These are phyloP conservation scores for Borealophlyctis nickersoniae DNA, from an alignment of 192 early-diverging fungal genomes.

Conservation along the genomic window DNA sequence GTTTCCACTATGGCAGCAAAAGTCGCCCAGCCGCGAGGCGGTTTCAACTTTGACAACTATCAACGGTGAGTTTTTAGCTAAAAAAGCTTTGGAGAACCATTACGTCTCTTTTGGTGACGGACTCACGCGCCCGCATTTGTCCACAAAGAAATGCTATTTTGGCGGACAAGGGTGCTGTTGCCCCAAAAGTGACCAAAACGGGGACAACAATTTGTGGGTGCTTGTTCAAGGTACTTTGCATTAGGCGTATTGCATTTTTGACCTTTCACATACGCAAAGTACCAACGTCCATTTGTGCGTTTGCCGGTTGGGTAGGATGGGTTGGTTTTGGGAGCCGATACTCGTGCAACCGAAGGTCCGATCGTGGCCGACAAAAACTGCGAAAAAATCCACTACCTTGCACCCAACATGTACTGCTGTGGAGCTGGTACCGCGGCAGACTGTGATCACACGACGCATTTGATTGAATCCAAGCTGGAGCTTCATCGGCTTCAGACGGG, in stretches of 20 bases:
- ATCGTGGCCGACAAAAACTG: conserved; percentile 99
- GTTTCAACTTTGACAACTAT: conserved; percentile 88
- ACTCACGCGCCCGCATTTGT: conserved; percentile 12
- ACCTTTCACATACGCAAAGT: conserved; percentile 1
- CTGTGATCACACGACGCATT: conserved; percentile 89
- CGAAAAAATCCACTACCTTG: conserved; percentile 96
- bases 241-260: neutral
- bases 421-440: conserved; percentile 99
- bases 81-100: neutral
- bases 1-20: conserved; percentile 16
- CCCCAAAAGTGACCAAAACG: conserved; percentile 86
- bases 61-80: conserved; percentile 49
- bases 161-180: conserved; percentile 69
- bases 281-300: neutral
- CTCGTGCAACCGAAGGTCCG: conserved; percentile 89
- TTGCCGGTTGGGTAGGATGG: too few relatives aligned
- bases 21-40: conserved; percentile 46
- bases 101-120: conserved; percentile 1
- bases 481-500: conserved; percentile 89
- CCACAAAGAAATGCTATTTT: conserved; percentile 69
- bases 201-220: conserved; percentile 97
- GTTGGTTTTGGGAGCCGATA: conserved; percentile 92
- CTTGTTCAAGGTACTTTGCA: conserved; percentile 77
- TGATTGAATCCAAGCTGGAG: conserved; percentile 92
- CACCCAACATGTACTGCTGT: conserved; percentile 97